Conservation (phyloP, 371 early-diverging fungal genomes). For the Apophysomyces sp. region DNA sequence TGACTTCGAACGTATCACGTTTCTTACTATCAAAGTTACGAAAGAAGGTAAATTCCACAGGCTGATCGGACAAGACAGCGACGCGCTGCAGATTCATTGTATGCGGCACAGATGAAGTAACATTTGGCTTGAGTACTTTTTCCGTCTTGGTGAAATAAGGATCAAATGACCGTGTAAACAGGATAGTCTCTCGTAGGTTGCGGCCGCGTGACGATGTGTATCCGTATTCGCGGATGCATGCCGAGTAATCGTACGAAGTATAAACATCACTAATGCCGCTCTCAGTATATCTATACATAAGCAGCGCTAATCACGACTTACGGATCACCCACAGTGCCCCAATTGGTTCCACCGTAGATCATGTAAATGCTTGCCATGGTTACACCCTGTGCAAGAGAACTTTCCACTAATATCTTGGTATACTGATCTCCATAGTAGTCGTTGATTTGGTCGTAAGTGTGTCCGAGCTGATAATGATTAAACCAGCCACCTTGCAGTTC, state of each 20-base stretch:
- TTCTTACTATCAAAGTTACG: slow-evolving; percentile 67
- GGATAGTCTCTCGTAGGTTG: slow-evolving; percentile 59
- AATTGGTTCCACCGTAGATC: slow-evolving; percentile 85
- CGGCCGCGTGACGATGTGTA: slow-evolving; percentile 67
- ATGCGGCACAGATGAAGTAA: slow-evolving; percentile 42
- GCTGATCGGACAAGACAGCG: slow-evolving; percentile 27
- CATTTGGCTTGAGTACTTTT: slow-evolving; percentile 26
- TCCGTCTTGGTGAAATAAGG: slow-evolving; percentile 61
- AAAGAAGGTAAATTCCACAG: slow-evolving; percentile 62
- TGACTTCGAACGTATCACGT: slow-evolving; percentile 48
- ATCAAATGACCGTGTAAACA: slow-evolving; percentile 68
- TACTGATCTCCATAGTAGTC: slow-evolving; percentile 74
- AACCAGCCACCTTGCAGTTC: slow-evolving; percentile 87
- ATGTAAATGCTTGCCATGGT: slow-evolving; percentile 73
- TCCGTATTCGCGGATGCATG: slow-evolving; percentile 80
- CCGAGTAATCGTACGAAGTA: slow-evolving; percentile 80
- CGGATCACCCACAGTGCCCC: slow-evolving; percentile 80
- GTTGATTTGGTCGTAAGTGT: slow-evolving; percentile 71
- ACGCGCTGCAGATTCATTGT: slow-evolving; percentile 56
- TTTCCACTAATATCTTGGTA: slow-evolving; percentile 64
- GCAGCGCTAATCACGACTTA: slow-evolving; percentile 41
- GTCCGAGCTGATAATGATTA: slow-evolving; percentile 66
- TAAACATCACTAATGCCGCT: slow-evolving; percentile 60
- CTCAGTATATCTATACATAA: not conserved
- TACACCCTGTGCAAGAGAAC: slow-evolving; percentile 68